Evolutionary conservation across 148 eudicot species (phyloP), one percentile per base, ranked within the genome.

Genomic region (Drosera capensis): DNA sequence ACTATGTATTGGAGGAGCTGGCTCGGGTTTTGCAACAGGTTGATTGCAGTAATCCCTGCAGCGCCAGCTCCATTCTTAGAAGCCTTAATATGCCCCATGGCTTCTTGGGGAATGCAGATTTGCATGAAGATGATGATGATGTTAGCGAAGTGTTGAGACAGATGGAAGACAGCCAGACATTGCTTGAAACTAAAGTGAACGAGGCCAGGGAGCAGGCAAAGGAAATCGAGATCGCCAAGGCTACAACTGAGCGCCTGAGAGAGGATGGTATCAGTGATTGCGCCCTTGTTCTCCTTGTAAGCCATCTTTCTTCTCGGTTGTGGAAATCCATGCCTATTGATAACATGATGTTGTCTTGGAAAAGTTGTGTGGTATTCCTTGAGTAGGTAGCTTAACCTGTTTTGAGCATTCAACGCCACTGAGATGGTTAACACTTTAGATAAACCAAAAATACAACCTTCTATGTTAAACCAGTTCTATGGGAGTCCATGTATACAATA

Each of bases 211-310:
- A 80, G 53, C 80, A 81, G 46, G 86, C 81, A 17, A 78, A 70
- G 48, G 99, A 78, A 35, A 58, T 72, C 7, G 58, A 54, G 14
- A 52, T 39, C 0, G 99, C 99, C 4, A 90, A 81, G 68, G 85
- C 94, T 30, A 80, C 87, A 1, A 67, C 88, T 2, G 75, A 71
- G 54, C 57, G 57, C 20, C 48, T 80, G 14, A 81, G 72, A 65
- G 88, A 79, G 52, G 99, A 90, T 55, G 99, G 95, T 11, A 71
- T 90, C 29, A 53, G 57, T 25, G 88, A 81, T 2, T 84, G 95
- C 47, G 65, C 58, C 20, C 45, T 55, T 25, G 83, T 85, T 52
- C 68, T 90, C 21, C 43, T 64, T 80, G 97, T 88, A 68, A 56
- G 72, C 23, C 20, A 18, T 13, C 0, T 35, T 14, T 29, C 19